Percentiles rank a stretch among this genome's conserved stretches.
These are phyloP conservation scores for Radiomyces spectabilis DNA, from an alignment of 192 early-diverging fungal species.

Conservation along the genomic window DNA sequence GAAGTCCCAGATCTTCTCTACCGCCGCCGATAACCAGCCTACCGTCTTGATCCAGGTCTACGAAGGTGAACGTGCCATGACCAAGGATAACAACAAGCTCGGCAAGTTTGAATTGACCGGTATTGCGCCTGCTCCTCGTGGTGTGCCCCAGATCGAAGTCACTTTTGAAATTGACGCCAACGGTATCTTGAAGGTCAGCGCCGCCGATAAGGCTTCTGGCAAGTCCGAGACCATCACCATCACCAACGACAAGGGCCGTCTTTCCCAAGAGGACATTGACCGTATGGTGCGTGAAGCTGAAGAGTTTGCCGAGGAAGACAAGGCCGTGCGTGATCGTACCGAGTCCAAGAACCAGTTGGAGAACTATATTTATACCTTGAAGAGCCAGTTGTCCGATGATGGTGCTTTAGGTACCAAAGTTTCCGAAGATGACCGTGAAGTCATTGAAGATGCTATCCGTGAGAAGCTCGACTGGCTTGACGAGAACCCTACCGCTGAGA, in stretches of 20 bases:
- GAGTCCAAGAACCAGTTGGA: constrained; percentile 90
- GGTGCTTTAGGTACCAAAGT: constrained; percentile 49
- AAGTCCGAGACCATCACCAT: constrained; percentile 95
- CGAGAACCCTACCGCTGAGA: constrained; percentile 71
- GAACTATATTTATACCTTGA: constrained; percentile 93
- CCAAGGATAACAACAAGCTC: constrained; percentile 97
- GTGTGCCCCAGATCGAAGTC: constrained; percentile 95
- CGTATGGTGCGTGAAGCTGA: constrained; percentile 96
- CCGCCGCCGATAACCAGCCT: constrained; percentile 94
- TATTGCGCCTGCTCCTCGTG: constrained; percentile 90
- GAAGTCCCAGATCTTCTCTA: constrained; percentile 98
- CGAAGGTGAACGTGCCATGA: constrained; percentile 92
- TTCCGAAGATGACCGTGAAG: constrained; percentile 75
- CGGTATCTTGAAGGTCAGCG: constrained; percentile 88
- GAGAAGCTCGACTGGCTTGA: constrained; percentile 66
- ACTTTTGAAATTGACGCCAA: constrained; percentile 92
- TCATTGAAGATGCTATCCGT: constrained; percentile 73
- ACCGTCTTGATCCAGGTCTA: constrained; percentile 94
- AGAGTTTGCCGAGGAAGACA: constrained; percentile 92
- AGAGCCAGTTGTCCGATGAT: constrained; percentile 73
- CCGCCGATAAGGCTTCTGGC: constrained; percentile 92
- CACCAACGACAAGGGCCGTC: constrained; percentile 94
- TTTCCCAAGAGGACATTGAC: constrained; percentile 91
- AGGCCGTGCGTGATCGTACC: constrained; percentile 82
- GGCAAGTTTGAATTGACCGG: constrained; percentile 95